Evolutionary conservation across 2,329 filamentous ascomycete species (phyloP), one percentile per base, ranked within the genome.

Genomic region (Fusarium musae): DNA sequence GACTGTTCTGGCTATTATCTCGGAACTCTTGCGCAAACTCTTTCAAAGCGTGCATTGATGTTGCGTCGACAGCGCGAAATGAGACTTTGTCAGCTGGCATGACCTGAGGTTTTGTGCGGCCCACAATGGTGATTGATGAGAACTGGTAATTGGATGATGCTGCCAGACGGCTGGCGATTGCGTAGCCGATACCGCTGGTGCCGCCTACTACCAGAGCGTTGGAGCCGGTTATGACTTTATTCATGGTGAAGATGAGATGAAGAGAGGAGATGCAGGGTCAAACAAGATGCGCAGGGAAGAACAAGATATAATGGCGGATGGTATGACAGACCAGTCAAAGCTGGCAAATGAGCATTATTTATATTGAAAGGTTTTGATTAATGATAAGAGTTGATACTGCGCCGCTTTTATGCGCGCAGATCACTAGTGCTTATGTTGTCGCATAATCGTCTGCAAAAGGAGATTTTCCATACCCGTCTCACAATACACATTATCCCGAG

Each of bases 151-250:
- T 49, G 13, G 78, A 21, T 1, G 75, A 75, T 30, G 75, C 69
- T 6, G 80, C 81, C 34, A 82, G 26, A 39, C 79, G 80, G 59
- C 74, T 78, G 63, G 81, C 81, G 43, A 82, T 82, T 52, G 78
- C 82, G 63, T 81, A 80, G 66, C 80, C 81, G 3, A 82, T 78
- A 61, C 80, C 79, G 59, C 76, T 75, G 40, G 81, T 82, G 10
- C 82, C 82, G 69, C 81, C 81, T 1, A 82, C 77, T 8, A 83
- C 78, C 30, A 82, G 66, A 30, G 80, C 80, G 73, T 72, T 72
- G 30, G 69, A 60, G 7, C 54, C 54, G 9, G 56, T 30, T 0
- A 61, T 60, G 7, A 43, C 47, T 28, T 60, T 63, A 8, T 61
- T 63, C 56, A 63, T 63, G 19, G 10, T 19, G 37, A 16, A 28